These are phyloP conservation scores for Rhodamnia rubescens DNA, from an alignment of 345 rosid genomes.

Conservation along the genomic window DNA sequence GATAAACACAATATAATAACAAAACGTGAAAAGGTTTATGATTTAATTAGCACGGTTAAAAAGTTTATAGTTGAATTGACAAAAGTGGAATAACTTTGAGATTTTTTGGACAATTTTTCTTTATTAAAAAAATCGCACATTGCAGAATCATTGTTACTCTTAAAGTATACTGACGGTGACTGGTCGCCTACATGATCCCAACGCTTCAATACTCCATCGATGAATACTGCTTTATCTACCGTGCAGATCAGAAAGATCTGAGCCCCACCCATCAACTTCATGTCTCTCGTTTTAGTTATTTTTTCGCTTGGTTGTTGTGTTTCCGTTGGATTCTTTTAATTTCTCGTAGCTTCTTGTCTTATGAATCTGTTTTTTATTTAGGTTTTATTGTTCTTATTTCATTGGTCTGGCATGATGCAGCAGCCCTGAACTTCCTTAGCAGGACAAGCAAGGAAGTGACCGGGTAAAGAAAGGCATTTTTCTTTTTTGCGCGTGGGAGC, in stretches of 20 bases:
- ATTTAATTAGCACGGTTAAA: too few species aligned
- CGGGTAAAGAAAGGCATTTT: slow-evolving; percentile 2
- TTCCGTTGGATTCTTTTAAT: not conserved
- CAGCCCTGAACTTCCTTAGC: not conserved
- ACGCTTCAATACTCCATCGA: not conserved
- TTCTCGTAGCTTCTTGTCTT: not conserved
- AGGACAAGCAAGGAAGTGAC: not conserved
- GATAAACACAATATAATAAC: too few species aligned
- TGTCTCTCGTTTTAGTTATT: not conserved
- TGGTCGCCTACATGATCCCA: not conserved
- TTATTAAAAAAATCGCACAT: not conserved
- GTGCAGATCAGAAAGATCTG: not conserved
- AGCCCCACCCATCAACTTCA: not conserved
- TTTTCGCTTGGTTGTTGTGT: not conserved
- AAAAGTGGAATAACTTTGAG: too few species aligned
- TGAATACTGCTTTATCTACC: not conserved
- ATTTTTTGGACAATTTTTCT: too few species aligned
- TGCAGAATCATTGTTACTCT: not conserved
- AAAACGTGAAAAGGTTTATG: too few species aligned
- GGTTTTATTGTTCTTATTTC: not conserved
- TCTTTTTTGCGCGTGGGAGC: not conserved
- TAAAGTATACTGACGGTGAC: not conserved
- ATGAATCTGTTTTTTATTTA: not conserved
- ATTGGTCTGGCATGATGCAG: not conserved
- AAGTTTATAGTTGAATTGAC: too few species aligned